Evolutionary conservation across 2,329 filamentous ascomycete species (phyloP).

Genomic region (Pestalotiopsis sp.): DNA sequence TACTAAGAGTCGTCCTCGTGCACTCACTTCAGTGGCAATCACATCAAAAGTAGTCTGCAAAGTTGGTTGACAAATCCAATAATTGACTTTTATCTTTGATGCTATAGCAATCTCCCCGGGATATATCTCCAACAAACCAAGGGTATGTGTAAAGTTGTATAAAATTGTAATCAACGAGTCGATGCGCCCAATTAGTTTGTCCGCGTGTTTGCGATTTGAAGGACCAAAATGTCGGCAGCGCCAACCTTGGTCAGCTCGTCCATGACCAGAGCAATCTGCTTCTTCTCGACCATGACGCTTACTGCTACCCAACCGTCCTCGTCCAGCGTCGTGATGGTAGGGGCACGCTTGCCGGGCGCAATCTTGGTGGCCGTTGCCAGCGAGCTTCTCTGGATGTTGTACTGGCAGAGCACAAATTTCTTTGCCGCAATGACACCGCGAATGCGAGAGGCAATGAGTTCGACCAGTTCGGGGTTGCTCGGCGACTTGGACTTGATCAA

Average conservation of each 20-base stretch:
- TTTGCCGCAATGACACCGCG: constrained; percentile 94
- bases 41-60: not conserved
- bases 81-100: not conserved
- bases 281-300: constrained; percentile 89
- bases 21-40: not conserved
- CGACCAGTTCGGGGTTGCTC: constrained; percentile 77
- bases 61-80: not conserved
- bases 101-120: not conserved
- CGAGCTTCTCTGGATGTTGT: constrained; percentile 79
- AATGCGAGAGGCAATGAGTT: constrained; percentile 85
- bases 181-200: constrained; percentile 15
- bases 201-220: constrained; percentile 76
- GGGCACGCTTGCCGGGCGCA: constrained; percentile 91
- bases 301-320: constrained; percentile 94
- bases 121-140: not conserved
- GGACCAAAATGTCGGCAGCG: constrained; percentile 82
- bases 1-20: not conserved
- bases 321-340: constrained; percentile 88
- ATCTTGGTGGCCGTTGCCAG: constrained; percentile 72
- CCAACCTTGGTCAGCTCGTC: constrained; percentile 77
- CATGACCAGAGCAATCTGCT: constrained; percentile 83
- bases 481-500: constrained; percentile 89
- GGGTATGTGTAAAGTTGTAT: not conserved
- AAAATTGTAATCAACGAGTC: not conserved
- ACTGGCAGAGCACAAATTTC: constrained; percentile 92